Conservation (phyloP, 345 rosid genomes). For the Citrus glauca region DNA sequence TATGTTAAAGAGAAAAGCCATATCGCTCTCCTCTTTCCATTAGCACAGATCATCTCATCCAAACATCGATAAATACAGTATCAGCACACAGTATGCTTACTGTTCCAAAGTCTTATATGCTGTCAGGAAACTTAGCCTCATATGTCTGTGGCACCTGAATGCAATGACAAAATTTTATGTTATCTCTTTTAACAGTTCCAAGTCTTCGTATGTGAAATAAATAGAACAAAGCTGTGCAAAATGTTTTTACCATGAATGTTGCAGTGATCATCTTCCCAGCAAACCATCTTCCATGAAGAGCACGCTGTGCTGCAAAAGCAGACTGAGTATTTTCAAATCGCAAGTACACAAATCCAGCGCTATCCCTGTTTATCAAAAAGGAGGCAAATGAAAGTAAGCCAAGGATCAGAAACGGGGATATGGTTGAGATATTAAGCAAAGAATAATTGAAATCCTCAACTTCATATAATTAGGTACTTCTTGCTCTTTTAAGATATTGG, state of each 20-base stretch:
- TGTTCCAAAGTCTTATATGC: conserved; percentile 24
- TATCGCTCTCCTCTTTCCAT: not conserved
- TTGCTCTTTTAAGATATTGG: not conserved
- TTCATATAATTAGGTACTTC: not conserved
- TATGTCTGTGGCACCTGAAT: conserved; percentile 53
- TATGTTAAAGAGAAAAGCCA: too few relatives aligned
- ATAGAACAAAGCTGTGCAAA: not conserved
- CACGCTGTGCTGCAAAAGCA: conserved; percentile 70
- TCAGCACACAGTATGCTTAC: not conserved
- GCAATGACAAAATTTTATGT: not conserved
- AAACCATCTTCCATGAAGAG: conserved; percentile 97
- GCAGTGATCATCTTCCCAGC: conserved; percentile 98
- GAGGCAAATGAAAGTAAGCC: not conserved
- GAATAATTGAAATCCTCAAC: not conserved
- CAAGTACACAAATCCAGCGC: conserved; percentile 83
- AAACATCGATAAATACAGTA: not conserved
- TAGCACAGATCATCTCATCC: not conserved
- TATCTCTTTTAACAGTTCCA: not conserved
- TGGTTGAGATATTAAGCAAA: not conserved
- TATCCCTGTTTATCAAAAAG: conserved; percentile 50
- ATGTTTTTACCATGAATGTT: conserved; percentile 59
- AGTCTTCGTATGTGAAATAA: not conserved
- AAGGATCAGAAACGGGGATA: not conserved
- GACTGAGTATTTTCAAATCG: conserved; percentile 58
- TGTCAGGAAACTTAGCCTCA: conserved; percentile 58